Conservation (phyloP, 805 yeast genomes). For the Candida nonsorbophila region DNA sequence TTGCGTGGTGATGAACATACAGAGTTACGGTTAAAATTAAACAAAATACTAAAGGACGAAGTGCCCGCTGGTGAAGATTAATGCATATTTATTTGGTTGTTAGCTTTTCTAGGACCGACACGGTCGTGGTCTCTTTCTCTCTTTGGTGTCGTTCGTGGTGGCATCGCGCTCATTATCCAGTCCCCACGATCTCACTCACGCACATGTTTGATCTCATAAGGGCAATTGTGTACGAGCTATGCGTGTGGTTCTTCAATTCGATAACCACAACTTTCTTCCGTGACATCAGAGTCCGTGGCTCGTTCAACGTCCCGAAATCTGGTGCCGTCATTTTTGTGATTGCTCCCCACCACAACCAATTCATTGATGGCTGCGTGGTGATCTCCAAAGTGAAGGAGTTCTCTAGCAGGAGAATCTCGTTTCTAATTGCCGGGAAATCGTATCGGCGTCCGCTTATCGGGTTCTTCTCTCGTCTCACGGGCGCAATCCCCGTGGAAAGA, state of each 20-base stretch:
- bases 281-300: constrained; percentile 32
- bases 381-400: constrained; percentile 28
- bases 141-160: too few relatives aligned
- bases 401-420: constrained; percentile 27
- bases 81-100: too few relatives aligned
- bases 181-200: neutral
- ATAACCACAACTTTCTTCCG: constrained; percentile 37
- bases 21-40: constrained; percentile 68
- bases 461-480: constrained; percentile 21
- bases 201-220: too few relatives aligned
- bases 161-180: neutral
- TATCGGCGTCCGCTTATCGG: constrained; percentile 28
- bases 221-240: constrained; percentile 24
- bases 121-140: too few relatives aligned
- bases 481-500: constrained; percentile 38
- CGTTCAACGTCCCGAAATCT: constrained; percentile 30
- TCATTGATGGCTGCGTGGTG: constrained; percentile 34
- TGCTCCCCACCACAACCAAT: constrained; percentile 42
- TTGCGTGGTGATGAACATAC: constrained; percentile 80
- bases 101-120: too few relatives aligned
- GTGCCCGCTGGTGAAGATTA: constrained; percentile 98
- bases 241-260: constrained; percentile 26
- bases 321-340: constrained; percentile 37
- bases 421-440: constrained; percentile 33
- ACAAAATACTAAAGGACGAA: constrained; percentile 80